phyloP scores from a whole-genome alignment of 345 rosid genomes.

The Raphanus sativus region DNA sequence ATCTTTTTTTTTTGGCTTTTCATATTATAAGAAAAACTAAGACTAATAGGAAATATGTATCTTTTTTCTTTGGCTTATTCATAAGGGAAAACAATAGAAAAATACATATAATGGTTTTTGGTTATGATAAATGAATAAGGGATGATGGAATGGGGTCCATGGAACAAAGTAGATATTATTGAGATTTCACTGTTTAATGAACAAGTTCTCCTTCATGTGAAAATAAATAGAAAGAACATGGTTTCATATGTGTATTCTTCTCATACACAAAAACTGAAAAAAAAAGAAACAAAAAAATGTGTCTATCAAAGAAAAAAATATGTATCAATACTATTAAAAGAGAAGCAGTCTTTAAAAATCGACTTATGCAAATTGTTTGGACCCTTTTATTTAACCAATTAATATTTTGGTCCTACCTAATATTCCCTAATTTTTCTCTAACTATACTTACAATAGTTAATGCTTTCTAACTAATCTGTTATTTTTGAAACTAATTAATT shows the following conservation, averaged over 20 bases:
- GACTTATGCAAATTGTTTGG: too few species aligned
- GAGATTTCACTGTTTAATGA: conserved; percentile 32
- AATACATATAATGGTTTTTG: background rate
- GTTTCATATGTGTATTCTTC: background rate
- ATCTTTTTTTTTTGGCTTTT: conserved; percentile 29
- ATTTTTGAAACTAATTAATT: too few species aligned
- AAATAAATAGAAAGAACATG: conserved; percentile 23
- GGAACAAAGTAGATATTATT: conserved; percentile 29
- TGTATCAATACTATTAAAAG: too few species aligned
- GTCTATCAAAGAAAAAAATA: background rate
- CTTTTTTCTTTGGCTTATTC: background rate
- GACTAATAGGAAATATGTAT: background rate
- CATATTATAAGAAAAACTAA: conserved; percentile 10
- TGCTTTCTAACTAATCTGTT: too few species aligned
- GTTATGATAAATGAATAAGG: conserved; percentile 16
- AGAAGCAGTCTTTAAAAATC: too few species aligned
- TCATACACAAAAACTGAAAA: background rate
- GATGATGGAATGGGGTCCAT: conserved; percentile 31
- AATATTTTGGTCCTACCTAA: too few species aligned
- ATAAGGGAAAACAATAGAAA: background rate
- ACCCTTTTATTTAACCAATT: too few species aligned
- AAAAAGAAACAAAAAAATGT: too few species aligned
- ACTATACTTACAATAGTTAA: too few species aligned
- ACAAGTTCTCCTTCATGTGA: conserved; percentile 39
- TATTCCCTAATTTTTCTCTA: too few species aligned